Percentiles rank a stretch among this genome's conserved stretches.
These are phyloP conservation scores for Teunomyces tritomae DNA, from an alignment of 805 yeast species.

Conservation along the genomic window DNA sequence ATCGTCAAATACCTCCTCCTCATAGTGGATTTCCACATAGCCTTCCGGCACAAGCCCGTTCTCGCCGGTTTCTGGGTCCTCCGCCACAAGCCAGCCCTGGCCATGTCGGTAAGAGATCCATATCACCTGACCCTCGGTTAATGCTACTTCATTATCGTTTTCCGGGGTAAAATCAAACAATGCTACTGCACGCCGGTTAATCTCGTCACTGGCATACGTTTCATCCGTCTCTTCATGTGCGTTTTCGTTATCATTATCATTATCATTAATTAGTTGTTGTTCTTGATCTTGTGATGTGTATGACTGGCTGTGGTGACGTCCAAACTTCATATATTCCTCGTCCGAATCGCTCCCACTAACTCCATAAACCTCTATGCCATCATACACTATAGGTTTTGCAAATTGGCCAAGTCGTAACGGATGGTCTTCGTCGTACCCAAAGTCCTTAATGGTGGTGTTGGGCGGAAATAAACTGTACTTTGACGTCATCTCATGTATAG, in stretches of 20 bases:
- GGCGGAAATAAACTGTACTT: slow-evolving; percentile 13
- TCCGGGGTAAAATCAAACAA: slow-evolving; percentile 88
- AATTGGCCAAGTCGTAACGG: slow-evolving; percentile 20
- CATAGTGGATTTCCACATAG: slow-evolving; percentile 61
- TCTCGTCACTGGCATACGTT: slow-evolving; percentile 26
- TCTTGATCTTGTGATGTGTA: slow-evolving; percentile 2
- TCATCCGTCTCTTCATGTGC: slow-evolving; percentile 1
- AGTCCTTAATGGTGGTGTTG: slow-evolving; percentile 20
- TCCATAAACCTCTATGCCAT: slow-evolving; percentile 10
- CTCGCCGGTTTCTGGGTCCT: slow-evolving; percentile 68
- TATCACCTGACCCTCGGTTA: slow-evolving; percentile 77
- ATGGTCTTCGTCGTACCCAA: slow-evolving; percentile 19
- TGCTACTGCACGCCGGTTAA: slow-evolving; percentile 69
- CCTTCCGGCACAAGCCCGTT: slow-evolving; percentile 96
- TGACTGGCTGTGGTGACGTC: neutral
- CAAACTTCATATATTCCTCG: slow-evolving; percentile 6
- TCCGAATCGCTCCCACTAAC: slow-evolving; percentile 4
- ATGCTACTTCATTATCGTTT: slow-evolving; percentile 84
- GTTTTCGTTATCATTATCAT: slow-evolving; percentile 6
- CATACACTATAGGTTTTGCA: slow-evolving; percentile 13
- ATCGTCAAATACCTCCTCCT: slow-evolving; percentile 27
- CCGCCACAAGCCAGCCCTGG: slow-evolving; percentile 98
- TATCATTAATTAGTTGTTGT: slow-evolving; percentile 6
- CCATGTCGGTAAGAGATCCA: slow-evolving; percentile 91
- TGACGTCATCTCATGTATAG: neutral